Evolutionary conservation across 2,329 filamentous ascomycete genomes (phyloP).

Genomic region (Fusarium drepaniforme): DNA sequence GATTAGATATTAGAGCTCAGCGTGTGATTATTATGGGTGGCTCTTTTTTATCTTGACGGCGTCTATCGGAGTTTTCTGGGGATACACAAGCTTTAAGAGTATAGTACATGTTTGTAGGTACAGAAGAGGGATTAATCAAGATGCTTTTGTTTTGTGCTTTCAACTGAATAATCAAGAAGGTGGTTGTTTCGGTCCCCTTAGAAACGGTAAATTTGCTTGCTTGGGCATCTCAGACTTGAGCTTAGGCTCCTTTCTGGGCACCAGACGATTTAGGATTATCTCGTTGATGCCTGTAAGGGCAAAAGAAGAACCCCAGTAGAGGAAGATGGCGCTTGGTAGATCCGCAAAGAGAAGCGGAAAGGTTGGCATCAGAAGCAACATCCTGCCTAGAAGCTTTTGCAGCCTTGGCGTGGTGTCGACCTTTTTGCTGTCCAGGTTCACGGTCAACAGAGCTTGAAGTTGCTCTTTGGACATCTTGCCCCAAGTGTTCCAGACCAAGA

Average conservation of each 20-base stretch:
- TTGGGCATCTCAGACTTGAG: conserved; percentile 26
- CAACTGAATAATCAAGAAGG: background rate
- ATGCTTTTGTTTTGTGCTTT: background rate
- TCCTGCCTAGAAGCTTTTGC: conserved; percentile 45
- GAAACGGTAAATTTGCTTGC: conserved; percentile 34
- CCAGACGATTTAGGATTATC: conserved; percentile 41
- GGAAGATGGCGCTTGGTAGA: conserved; percentile 55
- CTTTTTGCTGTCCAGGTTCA: conserved; percentile 22
- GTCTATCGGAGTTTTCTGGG: conserved; percentile 43
- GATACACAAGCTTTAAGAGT: conserved; percentile 37
- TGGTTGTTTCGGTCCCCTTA: conserved; percentile 24
- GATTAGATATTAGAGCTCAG: conserved; percentile 60
- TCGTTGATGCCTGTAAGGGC: conserved; percentile 51
- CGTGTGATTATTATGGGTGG: conserved; percentile 23
- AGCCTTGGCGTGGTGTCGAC: conserved; percentile 37
- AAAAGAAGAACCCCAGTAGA: conserved; percentile 56
- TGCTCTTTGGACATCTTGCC: conserved; percentile 45
- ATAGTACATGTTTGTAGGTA: conserved; percentile 39
- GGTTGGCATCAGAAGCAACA: conserved; percentile 49
- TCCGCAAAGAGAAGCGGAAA: conserved; percentile 51
- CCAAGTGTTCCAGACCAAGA: conserved; percentile 48
- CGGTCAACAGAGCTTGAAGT: conserved; percentile 43
- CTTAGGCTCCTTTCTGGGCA: conserved; percentile 31
- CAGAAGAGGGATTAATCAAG: conserved; percentile 34
- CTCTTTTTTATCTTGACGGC: conserved; percentile 34